phyloP scores from a whole-genome alignment of 2,329 filamentous ascomycete species.

The Exophiala aquamarina region DNA sequence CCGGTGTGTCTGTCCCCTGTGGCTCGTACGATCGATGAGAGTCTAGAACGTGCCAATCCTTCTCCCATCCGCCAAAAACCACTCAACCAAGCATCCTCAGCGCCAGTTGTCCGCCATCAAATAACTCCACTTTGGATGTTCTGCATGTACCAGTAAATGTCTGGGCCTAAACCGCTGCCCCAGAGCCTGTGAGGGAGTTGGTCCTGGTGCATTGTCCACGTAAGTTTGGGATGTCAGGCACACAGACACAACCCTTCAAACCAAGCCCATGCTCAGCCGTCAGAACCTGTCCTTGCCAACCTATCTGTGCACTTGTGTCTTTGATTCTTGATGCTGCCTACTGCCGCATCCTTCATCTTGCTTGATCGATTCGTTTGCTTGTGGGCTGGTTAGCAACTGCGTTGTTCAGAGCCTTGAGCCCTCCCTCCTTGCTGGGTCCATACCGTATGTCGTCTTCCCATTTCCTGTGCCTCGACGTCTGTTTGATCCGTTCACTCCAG shows the following conservation, averaged over 20 bases:
- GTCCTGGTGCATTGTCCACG: too few relatives aligned
- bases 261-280: background rate
- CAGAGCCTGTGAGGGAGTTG: background rate
- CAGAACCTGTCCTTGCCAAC: background rate
- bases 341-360: background rate
- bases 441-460: too few relatives aligned
- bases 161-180: conserved; percentile 3
- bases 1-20: conserved; percentile 2
- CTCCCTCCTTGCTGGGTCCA: too few relatives aligned
- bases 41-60: conserved; percentile 19
- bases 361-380: background rate
- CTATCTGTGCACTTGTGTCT: too few relatives aligned
- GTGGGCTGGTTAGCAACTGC: too few relatives aligned
- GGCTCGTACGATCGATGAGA: conserved; percentile 17
- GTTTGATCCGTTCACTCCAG: too few relatives aligned
- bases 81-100: background rate
- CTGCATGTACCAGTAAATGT: conserved; percentile 12
- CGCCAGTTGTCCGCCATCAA: conserved; percentile 1
- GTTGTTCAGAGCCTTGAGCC: too few relatives aligned
- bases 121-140: conserved; percentile 5
- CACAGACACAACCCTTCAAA: too few relatives aligned
- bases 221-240: too few relatives aligned
- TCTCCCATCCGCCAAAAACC: background rate
- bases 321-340: too few relatives aligned
- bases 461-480: too few relatives aligned